Percentiles rank a stretch among this genome's conserved stretches.
These are phyloP conservation scores for Mucor lusitanicus DNA, from an alignment of 371 early-diverging fungal genomes.

Conservation along the genomic window DNA sequence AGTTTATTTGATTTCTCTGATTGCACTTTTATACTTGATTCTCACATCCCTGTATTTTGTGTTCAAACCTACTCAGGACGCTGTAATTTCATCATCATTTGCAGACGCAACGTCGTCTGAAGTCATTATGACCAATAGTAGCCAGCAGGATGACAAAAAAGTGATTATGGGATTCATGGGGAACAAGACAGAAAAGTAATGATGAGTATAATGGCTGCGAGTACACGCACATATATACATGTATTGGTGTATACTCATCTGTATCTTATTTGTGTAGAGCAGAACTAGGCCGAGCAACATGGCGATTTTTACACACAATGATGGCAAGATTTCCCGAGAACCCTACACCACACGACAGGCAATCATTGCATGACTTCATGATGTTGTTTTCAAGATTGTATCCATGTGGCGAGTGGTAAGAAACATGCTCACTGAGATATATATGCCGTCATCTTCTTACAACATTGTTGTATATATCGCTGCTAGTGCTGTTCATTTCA, in stretches of 20 bases:
- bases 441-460: too few species aligned
- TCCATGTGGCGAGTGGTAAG: conserved; percentile 98
- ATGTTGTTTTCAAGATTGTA: conserved; percentile 87
- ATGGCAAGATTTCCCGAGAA: conserved; percentile 91
- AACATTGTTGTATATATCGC: too few species aligned
- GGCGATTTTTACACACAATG: conserved; percentile 97
- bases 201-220: neutral
- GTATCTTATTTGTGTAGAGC: conserved; percentile 51
- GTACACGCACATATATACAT: too few species aligned
- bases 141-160: neutral
- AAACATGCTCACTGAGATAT: too few species aligned
- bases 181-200: conserved; percentile 79
- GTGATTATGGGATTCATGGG: conserved; percentile 80
- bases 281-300: conserved; percentile 82
- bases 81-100: neutral
- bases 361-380: conserved; percentile 79
- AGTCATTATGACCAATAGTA: neutral
- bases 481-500: conserved; percentile 86
- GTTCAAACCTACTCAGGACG: neutral
- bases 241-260: too few species aligned
- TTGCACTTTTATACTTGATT: neutral
- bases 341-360: conserved; percentile 79
- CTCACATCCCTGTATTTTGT: neutral
- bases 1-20: neutral
- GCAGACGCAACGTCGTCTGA: neutral